A percentile compares a stretch with the other conserved stretches of the same genome.
Evolutionary conservation across 140 eudicot species (phyloP).

Genomic region (Senecio squalidus): DNA sequence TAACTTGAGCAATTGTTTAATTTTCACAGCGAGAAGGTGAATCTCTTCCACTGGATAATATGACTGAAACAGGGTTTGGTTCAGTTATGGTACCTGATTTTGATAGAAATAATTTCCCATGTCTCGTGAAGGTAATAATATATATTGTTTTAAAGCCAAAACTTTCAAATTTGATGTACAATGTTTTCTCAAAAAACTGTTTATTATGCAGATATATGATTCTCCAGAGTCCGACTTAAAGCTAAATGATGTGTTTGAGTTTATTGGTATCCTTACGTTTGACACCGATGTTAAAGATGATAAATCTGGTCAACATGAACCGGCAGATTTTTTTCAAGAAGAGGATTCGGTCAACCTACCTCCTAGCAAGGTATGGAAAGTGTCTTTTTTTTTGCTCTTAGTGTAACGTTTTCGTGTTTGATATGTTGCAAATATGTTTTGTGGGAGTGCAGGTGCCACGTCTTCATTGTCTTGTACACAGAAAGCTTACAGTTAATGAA

Average conservation of each 20-base stretch:
- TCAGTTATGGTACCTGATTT: conserved; percentile 24
- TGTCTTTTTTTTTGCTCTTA: not conserved
- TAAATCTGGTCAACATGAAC: conserved; percentile 37
- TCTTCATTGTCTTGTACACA: conserved; percentile 77
- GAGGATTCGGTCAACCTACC: conserved; percentile 54
- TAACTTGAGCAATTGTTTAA: not conserved
- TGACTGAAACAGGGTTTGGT: conserved; percentile 24
- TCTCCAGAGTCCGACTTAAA: conserved; percentile 73
- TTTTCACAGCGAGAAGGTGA: conserved; percentile 47
- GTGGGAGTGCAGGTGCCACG: conserved; percentile 68
- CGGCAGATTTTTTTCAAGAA: conserved; percentile 35
- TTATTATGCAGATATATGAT: conserved; percentile 64
- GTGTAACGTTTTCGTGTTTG: not conserved
- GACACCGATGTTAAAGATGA: conserved; percentile 50
- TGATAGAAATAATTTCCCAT: conserved; percentile 50
- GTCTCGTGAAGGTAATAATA: conserved; percentile 73
- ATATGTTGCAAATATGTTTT: not conserved
- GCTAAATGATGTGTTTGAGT: conserved; percentile 92
- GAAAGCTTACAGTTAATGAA: conserved; percentile 60
- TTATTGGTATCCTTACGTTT: conserved; percentile 77
- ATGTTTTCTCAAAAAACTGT: not conserved
- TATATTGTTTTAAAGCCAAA: not conserved
- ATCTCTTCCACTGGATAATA: conserved; percentile 18
- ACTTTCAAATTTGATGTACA: not conserved
- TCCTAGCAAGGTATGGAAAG: conserved; percentile 50